phyloP scores from a whole-genome alignment of 306 rosid genomes.

The Medicago lupulina region DNA sequence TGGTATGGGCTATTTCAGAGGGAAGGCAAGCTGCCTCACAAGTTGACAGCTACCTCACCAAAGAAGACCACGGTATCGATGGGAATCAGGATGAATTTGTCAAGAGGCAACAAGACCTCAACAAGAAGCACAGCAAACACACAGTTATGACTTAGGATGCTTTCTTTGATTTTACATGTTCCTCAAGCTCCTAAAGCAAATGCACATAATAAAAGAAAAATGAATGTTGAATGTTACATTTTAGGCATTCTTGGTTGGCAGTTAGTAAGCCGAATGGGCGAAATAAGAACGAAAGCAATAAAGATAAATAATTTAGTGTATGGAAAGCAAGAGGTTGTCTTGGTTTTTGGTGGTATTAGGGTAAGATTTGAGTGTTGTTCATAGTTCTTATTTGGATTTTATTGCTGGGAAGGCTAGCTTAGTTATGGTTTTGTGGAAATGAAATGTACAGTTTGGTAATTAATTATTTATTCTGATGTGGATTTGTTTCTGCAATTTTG shows the following conservation, averaged over 20 bases:
- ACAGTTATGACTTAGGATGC: slow-evolving; percentile 65
- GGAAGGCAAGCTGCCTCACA: slow-evolving; percentile 87
- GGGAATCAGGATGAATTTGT: slow-evolving; percentile 49
- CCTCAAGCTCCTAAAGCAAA: slow-evolving; percentile 20
- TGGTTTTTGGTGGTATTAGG: slow-evolving; percentile 35
- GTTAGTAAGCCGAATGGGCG: slow-evolving; percentile 24
- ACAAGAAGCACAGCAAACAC: slow-evolving; percentile 60
- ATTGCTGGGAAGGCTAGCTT: slow-evolving; percentile 39
- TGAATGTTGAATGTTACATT: slow-evolving; percentile 26
- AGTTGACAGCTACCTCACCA: slow-evolving; percentile 69
- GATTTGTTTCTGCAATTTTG: slow-evolving; percentile 28
- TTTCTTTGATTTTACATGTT: slow-evolving; percentile 19
- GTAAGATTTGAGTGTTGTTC: slow-evolving; percentile 37
- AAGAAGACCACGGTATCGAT: slow-evolving; percentile 45
- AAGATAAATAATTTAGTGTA: slow-evolving; percentile 22
- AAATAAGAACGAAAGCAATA: slow-evolving; percentile 27
- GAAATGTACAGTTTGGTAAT: slow-evolving; percentile 67
- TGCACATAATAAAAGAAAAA: slow-evolving; percentile 33
- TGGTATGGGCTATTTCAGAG: slow-evolving; percentile 96
- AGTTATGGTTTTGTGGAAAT: slow-evolving; percentile 12
- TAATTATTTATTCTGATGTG: slow-evolving; percentile 36
- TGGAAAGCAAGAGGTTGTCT: slow-evolving; percentile 21
- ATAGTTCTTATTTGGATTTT: slow-evolving; percentile 10
- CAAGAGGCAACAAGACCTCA: slow-evolving; percentile 59
- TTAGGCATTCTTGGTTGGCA: slow-evolving; percentile 40